Evolutionary conservation across 257 asterid genomes (phyloP).

Genomic region (Leonotis leonurus): DNA sequence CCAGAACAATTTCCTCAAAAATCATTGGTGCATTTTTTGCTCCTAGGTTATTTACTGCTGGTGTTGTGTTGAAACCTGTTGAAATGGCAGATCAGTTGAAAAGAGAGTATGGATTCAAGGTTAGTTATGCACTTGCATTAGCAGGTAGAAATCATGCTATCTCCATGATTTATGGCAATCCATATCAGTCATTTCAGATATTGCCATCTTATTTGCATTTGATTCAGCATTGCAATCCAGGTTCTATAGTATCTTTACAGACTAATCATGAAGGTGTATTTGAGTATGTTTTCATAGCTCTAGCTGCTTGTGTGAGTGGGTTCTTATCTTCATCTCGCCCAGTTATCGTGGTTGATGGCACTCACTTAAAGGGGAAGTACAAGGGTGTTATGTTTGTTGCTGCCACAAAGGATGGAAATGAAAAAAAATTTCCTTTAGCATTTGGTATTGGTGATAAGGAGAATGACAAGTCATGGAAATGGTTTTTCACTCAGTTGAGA

Average conservation of each 20-base stretch:
- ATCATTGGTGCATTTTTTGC: not conserved
- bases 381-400: not conserved
- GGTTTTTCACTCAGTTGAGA: not conserved
- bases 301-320: not conserved
- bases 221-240: no score
- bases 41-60: not conserved
- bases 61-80: no score
- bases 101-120: no score
- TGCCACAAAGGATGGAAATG: not conserved
- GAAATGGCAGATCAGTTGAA: not conserved
- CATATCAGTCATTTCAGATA: no score
- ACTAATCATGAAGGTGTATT: no score
- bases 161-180: no score
- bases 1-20: not conserved
- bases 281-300: not conserved
- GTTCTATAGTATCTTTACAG: no score
- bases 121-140: no score
- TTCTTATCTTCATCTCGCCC: not conserved
- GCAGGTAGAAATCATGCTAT: no score
- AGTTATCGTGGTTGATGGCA: not conserved
- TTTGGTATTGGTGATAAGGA: not conserved
- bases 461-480: not conserved
- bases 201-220: no score
- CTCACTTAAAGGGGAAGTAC: not conserved
- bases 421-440: not conserved